Evolutionary conservation across 106 monocot genomes (phyloP).

Genomic region (Apostasia shenzhenica): DNA sequence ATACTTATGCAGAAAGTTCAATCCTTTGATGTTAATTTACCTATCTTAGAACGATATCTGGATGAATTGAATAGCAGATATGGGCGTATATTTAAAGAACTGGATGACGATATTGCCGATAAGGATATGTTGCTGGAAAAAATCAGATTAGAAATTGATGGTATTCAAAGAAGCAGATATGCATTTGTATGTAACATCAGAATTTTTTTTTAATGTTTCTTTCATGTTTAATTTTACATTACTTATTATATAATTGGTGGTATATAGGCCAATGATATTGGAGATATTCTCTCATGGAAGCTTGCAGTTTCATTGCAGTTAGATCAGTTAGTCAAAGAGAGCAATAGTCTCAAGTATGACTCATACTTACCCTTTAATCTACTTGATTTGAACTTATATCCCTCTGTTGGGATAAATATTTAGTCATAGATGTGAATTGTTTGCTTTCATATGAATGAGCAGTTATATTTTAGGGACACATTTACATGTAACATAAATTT

Average conservation of each 20-base stretch:
- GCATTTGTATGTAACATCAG: constrained; percentile 38
- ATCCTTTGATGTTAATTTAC: constrained; percentile 66
- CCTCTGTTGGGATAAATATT: too few relatives aligned
- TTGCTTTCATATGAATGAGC: too few relatives aligned
- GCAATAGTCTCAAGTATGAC: constrained; percentile 55
- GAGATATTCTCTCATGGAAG: constrained; percentile 61
- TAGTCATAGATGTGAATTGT: too few relatives aligned
- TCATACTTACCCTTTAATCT: background rate
- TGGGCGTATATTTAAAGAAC: constrained; percentile 64
- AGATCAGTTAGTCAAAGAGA: constrained; percentile 44
- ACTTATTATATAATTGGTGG: background rate
- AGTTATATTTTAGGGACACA: too few relatives aligned
- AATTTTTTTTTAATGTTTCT: constrained; percentile 1
- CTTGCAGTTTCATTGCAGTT: constrained; percentile 34
- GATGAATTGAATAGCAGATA: constrained; percentile 78
- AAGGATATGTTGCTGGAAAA: constrained; percentile 49
- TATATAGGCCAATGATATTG: constrained; percentile 51
- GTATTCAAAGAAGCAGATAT: constrained; percentile 42
- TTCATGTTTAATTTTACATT: background rate
- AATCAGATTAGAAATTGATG: constrained; percentile 40
- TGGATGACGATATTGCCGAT: constrained; percentile 63
- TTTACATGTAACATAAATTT: too few relatives aligned
- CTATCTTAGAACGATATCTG: constrained; percentile 73
- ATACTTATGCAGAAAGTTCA: constrained; percentile 88
- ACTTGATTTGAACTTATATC: too few relatives aligned